Conservation (phyloP, 2,329 filamentous ascomycete species). For the Fusarium devonianum region DNA sequence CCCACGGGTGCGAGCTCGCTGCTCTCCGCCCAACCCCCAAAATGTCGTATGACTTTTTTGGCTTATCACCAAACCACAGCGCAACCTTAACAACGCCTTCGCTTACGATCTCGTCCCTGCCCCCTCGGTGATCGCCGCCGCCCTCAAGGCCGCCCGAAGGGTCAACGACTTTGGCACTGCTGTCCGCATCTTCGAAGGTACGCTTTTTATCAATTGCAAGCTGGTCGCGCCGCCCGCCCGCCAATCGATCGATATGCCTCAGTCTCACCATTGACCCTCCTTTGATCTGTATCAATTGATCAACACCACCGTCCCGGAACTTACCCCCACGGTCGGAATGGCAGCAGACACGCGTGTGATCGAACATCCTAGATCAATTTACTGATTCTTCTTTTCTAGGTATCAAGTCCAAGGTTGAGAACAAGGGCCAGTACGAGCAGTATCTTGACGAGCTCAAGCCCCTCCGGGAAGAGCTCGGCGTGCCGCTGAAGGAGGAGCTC, state of each 20-base stretch:
- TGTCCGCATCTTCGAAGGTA: constrained; percentile 98
- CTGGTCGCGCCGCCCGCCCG: constrained; percentile 18
- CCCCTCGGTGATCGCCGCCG: constrained; percentile 86
- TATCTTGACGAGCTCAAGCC: constrained; percentile 93
- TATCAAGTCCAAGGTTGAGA: constrained; percentile 99
- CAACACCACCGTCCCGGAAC: constrained; percentile 4
- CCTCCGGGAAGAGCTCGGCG: constrained; percentile 90
- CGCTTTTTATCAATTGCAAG: constrained; percentile 43
- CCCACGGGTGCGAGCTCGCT: constrained; percentile 33
- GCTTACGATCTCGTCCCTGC: constrained; percentile 99
- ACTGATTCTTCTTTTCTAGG: constrained; percentile 60
- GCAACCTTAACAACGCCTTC: constrained; percentile 99
- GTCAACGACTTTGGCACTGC: constrained; percentile 99
- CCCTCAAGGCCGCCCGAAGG: constrained; percentile 89
- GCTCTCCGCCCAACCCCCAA: constrained; percentile 33
- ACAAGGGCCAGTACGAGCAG: constrained; percentile 95
- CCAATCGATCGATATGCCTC: constrained; percentile 13
- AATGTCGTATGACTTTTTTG: constrained; percentile 45
- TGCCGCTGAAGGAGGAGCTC: constrained; percentile 89
- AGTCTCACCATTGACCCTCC: neutral
- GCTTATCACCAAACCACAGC: constrained; percentile 53
- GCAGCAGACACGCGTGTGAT: constrained; percentile 9
- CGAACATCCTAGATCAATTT: neutral
- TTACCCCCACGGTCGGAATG: neutral
- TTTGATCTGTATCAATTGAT: constrained; percentile 21